Conservation (phyloP, 805 yeast genomes). For the Vanderwaltozyma tropicalis region DNA sequence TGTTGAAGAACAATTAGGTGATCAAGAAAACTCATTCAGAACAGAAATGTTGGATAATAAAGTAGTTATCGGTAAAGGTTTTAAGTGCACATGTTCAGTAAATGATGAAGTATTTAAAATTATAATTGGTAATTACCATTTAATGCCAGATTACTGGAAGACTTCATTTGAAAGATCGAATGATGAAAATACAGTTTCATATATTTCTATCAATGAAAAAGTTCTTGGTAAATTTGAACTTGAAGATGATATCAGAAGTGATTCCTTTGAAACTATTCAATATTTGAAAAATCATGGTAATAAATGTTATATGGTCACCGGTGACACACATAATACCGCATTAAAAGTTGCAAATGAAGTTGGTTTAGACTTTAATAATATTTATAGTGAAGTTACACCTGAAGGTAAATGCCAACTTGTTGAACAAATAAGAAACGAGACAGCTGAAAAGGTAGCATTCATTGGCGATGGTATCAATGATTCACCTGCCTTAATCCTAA, state of each 20-base stretch:
- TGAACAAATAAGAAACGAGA: conserved; percentile 39
- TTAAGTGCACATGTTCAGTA: conserved; percentile 15
- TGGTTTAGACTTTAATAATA: conserved; percentile 53
- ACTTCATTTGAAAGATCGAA: conserved; percentile 1
- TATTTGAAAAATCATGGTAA: conserved; percentile 43
- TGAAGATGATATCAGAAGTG: conserved; percentile 55
- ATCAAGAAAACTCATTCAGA: not conserved
- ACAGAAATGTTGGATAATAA: conserved; percentile 18
- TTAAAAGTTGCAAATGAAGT: conserved; percentile 50
- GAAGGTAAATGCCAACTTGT: conserved; percentile 64
- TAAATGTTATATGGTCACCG: conserved; percentile 78
- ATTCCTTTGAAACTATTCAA: conserved; percentile 50
- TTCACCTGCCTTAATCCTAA: conserved; percentile 86
- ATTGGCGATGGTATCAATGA: conserved; percentile 98
- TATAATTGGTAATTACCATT: conserved; percentile 45
- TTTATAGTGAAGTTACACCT: conserved; percentile 72
- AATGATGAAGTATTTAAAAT: conserved; percentile 26
- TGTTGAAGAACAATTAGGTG: conserved; percentile 15
- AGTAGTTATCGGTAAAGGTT: conserved; percentile 32
- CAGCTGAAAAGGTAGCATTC: conserved; percentile 52
- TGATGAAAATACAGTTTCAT: conserved; percentile 38
- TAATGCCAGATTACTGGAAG: conserved; percentile 15
- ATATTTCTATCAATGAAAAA: conserved; percentile 46
- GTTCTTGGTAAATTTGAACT: conserved; percentile 60
- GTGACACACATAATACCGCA: conserved; percentile 65